Percentiles rank a stretch among this genome's conserved stretches.
phyloP scores from a whole-genome alignment of 768 basidiomycete genomes.

The Hortiboletus campestris region DNA sequence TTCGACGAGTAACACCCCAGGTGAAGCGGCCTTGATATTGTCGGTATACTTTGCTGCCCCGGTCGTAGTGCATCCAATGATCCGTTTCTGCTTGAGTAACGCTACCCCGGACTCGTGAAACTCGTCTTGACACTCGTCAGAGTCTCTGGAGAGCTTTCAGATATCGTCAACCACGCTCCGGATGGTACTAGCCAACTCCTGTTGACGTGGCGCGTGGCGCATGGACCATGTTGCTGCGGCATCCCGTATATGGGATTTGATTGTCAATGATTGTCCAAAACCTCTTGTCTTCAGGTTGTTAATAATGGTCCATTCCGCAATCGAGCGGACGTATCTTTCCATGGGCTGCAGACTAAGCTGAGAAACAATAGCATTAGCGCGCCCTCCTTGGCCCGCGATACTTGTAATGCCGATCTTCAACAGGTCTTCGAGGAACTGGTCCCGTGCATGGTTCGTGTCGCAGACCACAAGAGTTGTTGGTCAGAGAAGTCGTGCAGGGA shows the following conservation, averaged over 20 bases:
- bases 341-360: slow-evolving; percentile 43
- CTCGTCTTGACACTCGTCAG: slow-evolving; percentile 38
- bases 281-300: slow-evolving; percentile 35
- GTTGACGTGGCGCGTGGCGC: slow-evolving; percentile 26
- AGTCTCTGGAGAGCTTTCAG: slow-evolving; percentile 33
- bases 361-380: slow-evolving; percentile 48
- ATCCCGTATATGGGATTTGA: slow-evolving; percentile 19
- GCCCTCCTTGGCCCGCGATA: slow-evolving; percentile 57
- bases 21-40: slow-evolving; percentile 44
- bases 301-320: slow-evolving; percentile 42
- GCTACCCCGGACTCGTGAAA: slow-evolving; percentile 34
- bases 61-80: slow-evolving; percentile 70
- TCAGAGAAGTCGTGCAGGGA: slow-evolving; percentile 48
- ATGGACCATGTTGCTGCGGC: slow-evolving; percentile 39
- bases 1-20: slow-evolving; percentile 61
- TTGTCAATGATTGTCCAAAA: too few species aligned
- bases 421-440: slow-evolving; percentile 56
- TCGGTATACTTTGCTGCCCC: slow-evolving; percentile 60
- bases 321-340: slow-evolving; percentile 22
- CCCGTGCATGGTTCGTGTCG: slow-evolving; percentile 71
- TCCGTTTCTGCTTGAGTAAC: slow-evolving; percentile 44
- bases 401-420: slow-evolving; percentile 53
- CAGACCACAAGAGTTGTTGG: slow-evolving; percentile 62
- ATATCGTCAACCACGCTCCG: slow-evolving; percentile 36
- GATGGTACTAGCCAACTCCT: slow-evolving; percentile 26